Conservation (phyloP, 208 protist genomes). For the Wallacemonas rigidus region DNA sequence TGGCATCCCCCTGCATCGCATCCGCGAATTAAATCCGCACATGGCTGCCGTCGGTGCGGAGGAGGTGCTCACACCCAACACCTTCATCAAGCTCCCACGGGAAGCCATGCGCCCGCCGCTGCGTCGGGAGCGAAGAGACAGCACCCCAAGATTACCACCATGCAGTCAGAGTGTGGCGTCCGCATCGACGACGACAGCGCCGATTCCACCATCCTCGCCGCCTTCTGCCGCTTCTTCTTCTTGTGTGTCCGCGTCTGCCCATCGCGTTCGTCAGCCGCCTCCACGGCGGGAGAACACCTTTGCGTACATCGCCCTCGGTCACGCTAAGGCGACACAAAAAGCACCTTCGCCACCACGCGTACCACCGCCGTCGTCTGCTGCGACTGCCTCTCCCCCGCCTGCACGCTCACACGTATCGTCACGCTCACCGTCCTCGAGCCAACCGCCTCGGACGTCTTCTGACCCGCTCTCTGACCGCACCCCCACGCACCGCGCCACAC, state of each 20-base stretch:
- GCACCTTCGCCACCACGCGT: not conserved
- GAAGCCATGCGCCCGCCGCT: not conserved
- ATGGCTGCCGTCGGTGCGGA: slow-evolving; percentile 26
- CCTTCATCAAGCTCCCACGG: slow-evolving; percentile 48
- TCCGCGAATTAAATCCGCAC: slow-evolving; percentile 55
- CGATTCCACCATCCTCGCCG: too few species aligned
- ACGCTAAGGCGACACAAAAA: not conserved
- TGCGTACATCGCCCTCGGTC: not conserved
- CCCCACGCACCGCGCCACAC: not conserved
- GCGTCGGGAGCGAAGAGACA: slow-evolving; percentile 6
- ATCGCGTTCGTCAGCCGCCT: too few species aligned
- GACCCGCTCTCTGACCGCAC: not conserved
- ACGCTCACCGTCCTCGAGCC: too few species aligned
- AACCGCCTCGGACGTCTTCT: not conserved
- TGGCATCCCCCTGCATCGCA: slow-evolving; percentile 2
- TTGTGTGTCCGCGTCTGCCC: too few species aligned
- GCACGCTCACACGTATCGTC: too few species aligned
- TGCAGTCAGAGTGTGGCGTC: too few species aligned
- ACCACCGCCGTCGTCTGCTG: too few species aligned
- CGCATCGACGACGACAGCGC: too few species aligned
- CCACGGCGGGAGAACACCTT: not conserved
- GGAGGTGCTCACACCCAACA: slow-evolving; percentile 46
- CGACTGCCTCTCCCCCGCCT: too few species aligned
- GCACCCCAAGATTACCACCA: too few species aligned
- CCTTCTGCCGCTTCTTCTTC: too few species aligned